A percentile compares a stretch with the other conserved stretches of the same genome.
Evolutionary conservation across 768 basidiomycete species (phyloP).

Genomic region (Naematelia encephala): DNA sequence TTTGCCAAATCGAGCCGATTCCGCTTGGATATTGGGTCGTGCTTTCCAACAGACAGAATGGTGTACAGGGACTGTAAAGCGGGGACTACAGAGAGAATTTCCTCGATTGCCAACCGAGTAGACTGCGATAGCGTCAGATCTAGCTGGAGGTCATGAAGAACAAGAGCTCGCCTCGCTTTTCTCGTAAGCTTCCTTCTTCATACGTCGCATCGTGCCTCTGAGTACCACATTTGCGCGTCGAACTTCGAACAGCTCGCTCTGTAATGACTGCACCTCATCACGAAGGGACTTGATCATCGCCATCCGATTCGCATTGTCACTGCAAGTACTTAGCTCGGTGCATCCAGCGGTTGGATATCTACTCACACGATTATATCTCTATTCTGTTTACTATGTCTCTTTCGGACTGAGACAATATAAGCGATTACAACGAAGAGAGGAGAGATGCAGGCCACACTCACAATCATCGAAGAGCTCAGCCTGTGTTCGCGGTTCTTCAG

Average conservation of each 20-base stretch:
- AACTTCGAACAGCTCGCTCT: slow-evolving; percentile 12
- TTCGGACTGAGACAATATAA: slow-evolving; percentile 6
- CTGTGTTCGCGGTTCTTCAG: slow-evolving; percentile 6
- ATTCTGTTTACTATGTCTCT: slow-evolving; percentile 17
- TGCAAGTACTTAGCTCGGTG: not conserved
- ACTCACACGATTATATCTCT: slow-evolving; percentile 16
- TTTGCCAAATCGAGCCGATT: not conserved
- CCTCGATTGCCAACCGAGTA: slow-evolving; percentile 9
- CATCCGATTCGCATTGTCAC: slow-evolving; percentile 14
- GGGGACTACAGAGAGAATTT: slow-evolving; percentile 11
- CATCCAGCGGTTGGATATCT: not conserved
- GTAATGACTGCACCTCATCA: slow-evolving; percentile 12
- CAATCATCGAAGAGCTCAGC: slow-evolving; percentile 21
- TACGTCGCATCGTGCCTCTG: not conserved
- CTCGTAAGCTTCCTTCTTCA: not conserved
- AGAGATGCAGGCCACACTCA: slow-evolving; percentile 7
- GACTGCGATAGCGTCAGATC: slow-evolving; percentile 4
- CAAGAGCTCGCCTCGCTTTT: slow-evolving; percentile 4
- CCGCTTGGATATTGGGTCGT: not conserved
- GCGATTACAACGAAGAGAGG: not conserved
- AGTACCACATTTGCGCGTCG: slow-evolving; percentile 8
- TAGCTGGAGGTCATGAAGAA: not conserved
- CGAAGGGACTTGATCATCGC: slow-evolving; percentile 9
- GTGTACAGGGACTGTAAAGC: slow-evolving; percentile 10
- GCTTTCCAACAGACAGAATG: not conserved